phyloP scores from a whole-genome alignment of 1,139 yeast species.

The Kluyveromyces sp. region DNA sequence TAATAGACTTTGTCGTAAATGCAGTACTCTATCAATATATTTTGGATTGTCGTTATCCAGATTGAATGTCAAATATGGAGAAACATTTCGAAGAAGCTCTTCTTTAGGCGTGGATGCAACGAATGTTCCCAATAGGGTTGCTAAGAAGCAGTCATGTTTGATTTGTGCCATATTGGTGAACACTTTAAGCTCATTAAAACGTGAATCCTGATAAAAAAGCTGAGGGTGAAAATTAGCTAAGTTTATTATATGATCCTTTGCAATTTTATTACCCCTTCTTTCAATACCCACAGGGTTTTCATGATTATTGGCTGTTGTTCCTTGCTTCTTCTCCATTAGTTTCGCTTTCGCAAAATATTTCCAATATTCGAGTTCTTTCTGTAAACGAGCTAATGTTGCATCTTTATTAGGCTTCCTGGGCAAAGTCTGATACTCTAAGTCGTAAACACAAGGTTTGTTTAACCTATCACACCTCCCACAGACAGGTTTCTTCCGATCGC shows the following conservation, averaged over 20 bases:
- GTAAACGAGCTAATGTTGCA: conserved; percentile 23
- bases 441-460: conserved; percentile 26
- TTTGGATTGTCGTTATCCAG: conserved; percentile 2
- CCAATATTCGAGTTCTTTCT: conserved; percentile 28
- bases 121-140: conserved; percentile 18
- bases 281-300: neutral
- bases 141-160: conserved; percentile 22
- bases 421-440: conserved; percentile 23
- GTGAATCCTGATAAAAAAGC: conserved; percentile 5
- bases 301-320: neutral
- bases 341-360: conserved; percentile 9
- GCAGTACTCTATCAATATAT: conserved; percentile 3
- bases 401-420: conserved; percentile 29
- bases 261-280: too few relatives aligned
- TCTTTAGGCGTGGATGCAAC: conserved; percentile 20
- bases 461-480: conserved; percentile 26
- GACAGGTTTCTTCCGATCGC: conserved; percentile 27
- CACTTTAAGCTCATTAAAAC: conserved; percentile 16
- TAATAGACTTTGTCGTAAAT: conserved; percentile 2
- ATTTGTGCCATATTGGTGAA: conserved; percentile 24
- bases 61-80: conserved; percentile 3
- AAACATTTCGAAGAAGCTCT: conserved; percentile 8
- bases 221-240: conserved; percentile 21
- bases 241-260: conserved; percentile 8
- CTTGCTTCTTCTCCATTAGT: neutral